Evolutionary conservation across 2,329 filamentous ascomycete genomes (phyloP).

Genomic region (Beauveria caledonica): DNA sequence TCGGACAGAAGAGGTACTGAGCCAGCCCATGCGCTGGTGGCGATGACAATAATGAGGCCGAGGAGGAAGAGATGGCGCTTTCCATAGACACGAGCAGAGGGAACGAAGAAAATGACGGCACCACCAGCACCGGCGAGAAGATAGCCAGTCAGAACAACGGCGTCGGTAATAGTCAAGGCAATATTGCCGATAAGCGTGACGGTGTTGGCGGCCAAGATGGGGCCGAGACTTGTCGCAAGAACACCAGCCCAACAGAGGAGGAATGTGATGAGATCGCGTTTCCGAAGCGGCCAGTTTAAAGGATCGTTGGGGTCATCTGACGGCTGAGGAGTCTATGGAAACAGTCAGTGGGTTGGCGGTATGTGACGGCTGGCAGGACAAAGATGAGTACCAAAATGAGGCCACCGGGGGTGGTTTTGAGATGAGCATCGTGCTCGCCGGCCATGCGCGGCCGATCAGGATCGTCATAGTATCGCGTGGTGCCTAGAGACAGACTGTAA

Average conservation of each 20-base stretch:
- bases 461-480: constrained; percentile 57
- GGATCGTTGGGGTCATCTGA: constrained; percentile 88
- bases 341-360: neutral
- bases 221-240: constrained; percentile 75
- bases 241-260: constrained; percentile 73
- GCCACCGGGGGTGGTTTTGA: constrained; percentile 68
- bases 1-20: constrained; percentile 30
- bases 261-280: constrained; percentile 70
- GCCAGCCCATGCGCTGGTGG: constrained; percentile 72
- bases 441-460: constrained; percentile 37
- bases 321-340: constrained; percentile 60
- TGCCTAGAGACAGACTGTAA: constrained; percentile 32
- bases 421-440: constrained; percentile 30
- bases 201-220: constrained; percentile 83
- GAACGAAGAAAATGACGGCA: constrained; percentile 77
- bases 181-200: constrained; percentile 66
- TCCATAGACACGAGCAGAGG: constrained; percentile 82
- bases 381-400: constrained; percentile 61
- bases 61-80: constrained; percentile 83
- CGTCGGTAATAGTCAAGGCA: constrained; percentile 56
- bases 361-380: neutral
- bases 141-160: constrained; percentile 79
- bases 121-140: constrained; percentile 77
- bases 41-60: constrained; percentile 64
- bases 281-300: constrained; percentile 77